A percentile compares a stretch with the other conserved stretches of the same genome.
Conservation (phyloP, 768 basidiomycete genomes). For the Sporobolomyces roseus region DNA sequence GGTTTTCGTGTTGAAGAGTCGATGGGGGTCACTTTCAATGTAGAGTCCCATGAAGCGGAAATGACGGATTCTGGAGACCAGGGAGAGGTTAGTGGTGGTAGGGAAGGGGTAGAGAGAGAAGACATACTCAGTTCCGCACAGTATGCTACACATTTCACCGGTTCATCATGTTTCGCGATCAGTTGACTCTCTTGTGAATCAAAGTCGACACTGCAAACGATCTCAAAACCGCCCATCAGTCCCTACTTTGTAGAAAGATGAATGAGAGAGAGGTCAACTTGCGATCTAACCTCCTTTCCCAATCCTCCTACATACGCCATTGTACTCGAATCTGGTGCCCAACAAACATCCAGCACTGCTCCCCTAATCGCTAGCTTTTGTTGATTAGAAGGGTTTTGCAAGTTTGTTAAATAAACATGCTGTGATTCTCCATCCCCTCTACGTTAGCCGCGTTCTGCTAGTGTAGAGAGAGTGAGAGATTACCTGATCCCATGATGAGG, state of each 20-base stretch:
- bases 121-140: conserved; percentile 62
- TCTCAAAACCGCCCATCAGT: background rate
- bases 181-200: conserved; percentile 65
- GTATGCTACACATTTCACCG: conserved; percentile 73
- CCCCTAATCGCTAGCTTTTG: conserved; percentile 85
- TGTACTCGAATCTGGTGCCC: conserved; percentile 47
- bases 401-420: conserved; percentile 61
- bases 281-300: conserved; percentile 79
- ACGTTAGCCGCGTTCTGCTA: conserved; percentile 49
- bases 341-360: conserved; percentile 78
- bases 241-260: background rate
- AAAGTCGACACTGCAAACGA: conserved; percentile 65
- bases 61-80: conserved; percentile 61
- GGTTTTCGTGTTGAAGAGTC: conserved; percentile 61
- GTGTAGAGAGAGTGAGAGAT: conserved; percentile 46
- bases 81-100: background rate
- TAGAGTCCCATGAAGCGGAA: conserved; percentile 88
- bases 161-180: conserved; percentile 75
- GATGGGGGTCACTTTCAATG: conserved; percentile 68
- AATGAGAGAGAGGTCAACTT: conserved; percentile 46
- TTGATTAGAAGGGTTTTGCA: conserved; percentile 59
- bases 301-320: conserved; percentile 81
- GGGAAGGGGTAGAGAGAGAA: background rate
- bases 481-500: conserved; percentile 85
- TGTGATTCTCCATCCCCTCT: conserved; percentile 49